Evolutionary conservation across 306 rosid species (phyloP).

Genomic region (Cicer arietinum): DNA sequence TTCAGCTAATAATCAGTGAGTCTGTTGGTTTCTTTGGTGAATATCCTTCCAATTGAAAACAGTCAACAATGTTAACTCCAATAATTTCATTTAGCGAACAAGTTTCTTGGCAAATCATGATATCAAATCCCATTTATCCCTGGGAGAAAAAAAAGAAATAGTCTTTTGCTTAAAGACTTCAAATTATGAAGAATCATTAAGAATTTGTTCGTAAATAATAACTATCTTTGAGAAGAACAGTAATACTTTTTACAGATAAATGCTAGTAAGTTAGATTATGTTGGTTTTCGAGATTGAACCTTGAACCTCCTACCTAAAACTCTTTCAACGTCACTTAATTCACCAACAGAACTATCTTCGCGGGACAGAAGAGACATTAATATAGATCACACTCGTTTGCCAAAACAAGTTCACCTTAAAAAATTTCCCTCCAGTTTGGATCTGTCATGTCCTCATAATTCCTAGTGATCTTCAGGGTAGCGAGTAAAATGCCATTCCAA

Average conservation of each 20-base stretch:
- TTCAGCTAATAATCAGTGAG: background rate
- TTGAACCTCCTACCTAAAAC: too few relatives aligned
- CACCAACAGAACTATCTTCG: too few relatives aligned
- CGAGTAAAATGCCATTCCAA: slow-evolving; percentile 11
- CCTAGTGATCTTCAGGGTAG: background rate
- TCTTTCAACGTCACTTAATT: too few relatives aligned
- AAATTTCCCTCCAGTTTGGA: background rate
- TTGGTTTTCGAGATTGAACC: too few relatives aligned
- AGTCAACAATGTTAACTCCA: background rate
- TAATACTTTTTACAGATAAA: too few relatives aligned
- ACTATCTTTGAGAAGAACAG: background rate
- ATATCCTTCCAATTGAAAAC: background rate
- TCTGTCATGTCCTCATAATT: background rate
- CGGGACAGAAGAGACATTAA: background rate
- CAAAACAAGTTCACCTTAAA: slow-evolving; percentile 17
- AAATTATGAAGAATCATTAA: slow-evolving; percentile 22
- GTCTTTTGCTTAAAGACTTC: slow-evolving; percentile 26
- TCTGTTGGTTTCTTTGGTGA: background rate
- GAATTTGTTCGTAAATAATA: background rate
- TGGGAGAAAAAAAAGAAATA: background rate
- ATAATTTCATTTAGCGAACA: background rate
- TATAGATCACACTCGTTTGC: background rate
- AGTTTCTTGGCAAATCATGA: background rate
- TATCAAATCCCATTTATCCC: background rate
- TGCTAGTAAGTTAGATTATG: too few relatives aligned